Evolutionary conservation across 352 stramenopile species (phyloP), one percentile per base, ranked within the genome.

Genomic region (Globisporangium canariense): DNA sequence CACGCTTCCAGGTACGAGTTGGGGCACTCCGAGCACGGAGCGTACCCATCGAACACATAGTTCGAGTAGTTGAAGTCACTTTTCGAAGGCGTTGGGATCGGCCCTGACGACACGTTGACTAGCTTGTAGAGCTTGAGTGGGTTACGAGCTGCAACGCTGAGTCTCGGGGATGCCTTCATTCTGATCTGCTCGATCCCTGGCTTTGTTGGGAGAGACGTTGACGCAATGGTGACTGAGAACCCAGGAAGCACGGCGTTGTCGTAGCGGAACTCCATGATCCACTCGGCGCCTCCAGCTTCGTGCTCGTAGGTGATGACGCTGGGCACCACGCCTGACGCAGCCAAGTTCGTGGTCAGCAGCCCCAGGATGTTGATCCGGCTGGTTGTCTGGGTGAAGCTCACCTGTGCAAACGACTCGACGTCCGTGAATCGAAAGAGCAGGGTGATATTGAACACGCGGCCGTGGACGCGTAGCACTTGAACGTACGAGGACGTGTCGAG

Each of bases 251-350:
- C 25, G 13, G 60, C 62, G 3, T 60, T 62, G 18, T 20, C 50
- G 25, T 73, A 73, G 9, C 57, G 62, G 10, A 73, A 55, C 10
- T 53, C 58, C 11, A 73, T 40, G 10, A 58, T 69, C 56, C 40
- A 62, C 34, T 66, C 57, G 1, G 45, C 46, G 22, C 67, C 62
- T 1, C 45, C 67, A 7, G 60, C 54, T 55, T 73, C 51, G 20
- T n/a, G 50, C 6, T 61, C 40, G 20, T 64, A 69, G 3, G 20
- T 58, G 2, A 25, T 25, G 9, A 69, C 11, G 13, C 30, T 52
- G 7, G 60, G 38, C 18, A 16, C 5, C n/a, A 43, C 28, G 3
- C 47, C 43, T n/a, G 52, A 60, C 16, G 10, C 14, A 25, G 11
- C 14, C 7, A 63, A 34, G 0, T 25, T 22, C 20, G 20, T 56